Evolutionary conservation across 768 basidiomycete genomes (phyloP).

Genomic region (Leccinum imitatum): DNA sequence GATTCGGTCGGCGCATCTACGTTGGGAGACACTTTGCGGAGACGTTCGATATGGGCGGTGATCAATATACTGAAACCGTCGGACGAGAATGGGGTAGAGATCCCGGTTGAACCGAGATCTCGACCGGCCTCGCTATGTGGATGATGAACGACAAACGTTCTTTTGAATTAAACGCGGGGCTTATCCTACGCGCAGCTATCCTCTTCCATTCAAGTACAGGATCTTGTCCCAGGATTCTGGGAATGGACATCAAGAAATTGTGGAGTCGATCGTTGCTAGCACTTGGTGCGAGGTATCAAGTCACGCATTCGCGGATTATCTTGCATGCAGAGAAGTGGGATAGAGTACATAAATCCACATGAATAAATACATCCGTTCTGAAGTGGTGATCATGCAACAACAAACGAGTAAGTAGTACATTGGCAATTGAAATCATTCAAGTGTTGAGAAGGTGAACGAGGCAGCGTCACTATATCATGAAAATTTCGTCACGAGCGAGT

Average conservation of each 20-base stretch:
- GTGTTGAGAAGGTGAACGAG: not conserved
- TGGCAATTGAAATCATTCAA: too few relatives aligned
- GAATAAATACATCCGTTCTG: not conserved
- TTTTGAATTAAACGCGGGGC: not conserved
- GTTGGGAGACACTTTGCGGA: conserved; percentile 14
- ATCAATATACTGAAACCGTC: not conserved
- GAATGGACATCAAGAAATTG: not conserved
- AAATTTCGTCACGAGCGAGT: not conserved
- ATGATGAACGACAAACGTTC: not conserved
- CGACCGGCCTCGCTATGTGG: not conserved
- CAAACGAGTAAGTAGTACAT: not conserved
- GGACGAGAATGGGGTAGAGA: not conserved
- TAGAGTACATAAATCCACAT: conserved; percentile 1
- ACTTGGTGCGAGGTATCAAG: not conserved
- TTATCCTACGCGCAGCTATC: not conserved
- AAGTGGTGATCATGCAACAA: not conserved
- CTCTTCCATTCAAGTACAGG: conserved; percentile 5
- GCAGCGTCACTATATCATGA: not conserved
- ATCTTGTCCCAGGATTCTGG: conserved; percentile 1
- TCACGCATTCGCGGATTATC: not conserved
- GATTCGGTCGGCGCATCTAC: conserved; percentile 25
- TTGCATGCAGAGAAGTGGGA: not conserved
- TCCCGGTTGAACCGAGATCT: conserved; percentile 9
- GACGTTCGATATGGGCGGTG: not conserved
- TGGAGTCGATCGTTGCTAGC: not conserved